Base-by-base conservation (phyloP, 768 basidiomycete species). In the Lactifluus pinguis region DNA sequence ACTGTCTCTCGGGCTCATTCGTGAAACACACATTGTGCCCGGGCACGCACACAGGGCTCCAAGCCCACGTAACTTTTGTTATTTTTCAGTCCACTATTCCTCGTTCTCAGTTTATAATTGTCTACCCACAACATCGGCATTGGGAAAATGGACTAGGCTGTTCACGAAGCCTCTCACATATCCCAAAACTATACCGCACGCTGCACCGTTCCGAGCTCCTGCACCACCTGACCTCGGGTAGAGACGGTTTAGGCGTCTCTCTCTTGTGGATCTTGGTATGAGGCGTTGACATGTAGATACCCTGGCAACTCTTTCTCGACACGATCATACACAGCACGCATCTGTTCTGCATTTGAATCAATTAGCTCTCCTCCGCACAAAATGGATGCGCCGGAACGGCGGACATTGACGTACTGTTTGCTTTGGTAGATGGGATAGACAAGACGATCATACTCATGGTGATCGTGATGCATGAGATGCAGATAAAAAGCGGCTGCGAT, bases 401-500 rank as follows among this genome's bases (percentile, higher is more conserved):
- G 36, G 39, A 4, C 13, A 42, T 11, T 13, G 14, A 58, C 61
- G 34, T 53, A 62, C 61, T 36, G 13, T 5, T 29, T 13, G 13
- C 4, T 19, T 30, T 11, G 17, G 45, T 30, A 10, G 17, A 29
- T 9, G 49, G 51, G 5, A 58, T 2, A 15, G 61, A 41, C 25
- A 17, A 29, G 17, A 11, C 2, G 47, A 58, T 0, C 34, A 30
- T 58, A 47, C 15, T 6, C 48, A 19, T 39, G 17, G 34, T 25
- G 6, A 62, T 49, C 14, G 21, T 36, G 21, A 45, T 13, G 41
- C 61, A 62, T 9, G 62, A 51, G 13, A 64, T 32, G 55, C 63
- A 64, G 17, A 64, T 29, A 19, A 3, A 7, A 44, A 17, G 55
- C 25, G 38, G 55, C 34, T 62, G 63, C 30, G 55, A 48, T 11